Conservation (phyloP, 768 basidiomycete genomes). For the Phaffia tasmanica region DNA sequence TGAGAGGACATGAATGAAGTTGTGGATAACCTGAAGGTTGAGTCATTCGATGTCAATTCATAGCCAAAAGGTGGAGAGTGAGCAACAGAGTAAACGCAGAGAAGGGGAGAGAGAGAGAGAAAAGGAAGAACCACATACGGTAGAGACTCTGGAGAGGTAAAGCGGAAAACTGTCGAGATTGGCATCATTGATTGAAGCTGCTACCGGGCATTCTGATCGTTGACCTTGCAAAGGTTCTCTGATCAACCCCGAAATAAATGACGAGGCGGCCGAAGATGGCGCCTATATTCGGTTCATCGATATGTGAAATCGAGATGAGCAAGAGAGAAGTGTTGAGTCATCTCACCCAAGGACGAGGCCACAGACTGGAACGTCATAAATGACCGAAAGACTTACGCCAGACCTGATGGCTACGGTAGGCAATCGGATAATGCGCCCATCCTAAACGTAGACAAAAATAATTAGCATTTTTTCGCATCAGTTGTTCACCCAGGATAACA, state of each 20-base stretch:
- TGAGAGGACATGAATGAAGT: conserved; percentile 46
- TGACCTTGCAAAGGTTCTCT: conserved; percentile 37
- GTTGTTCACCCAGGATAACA: neutral
- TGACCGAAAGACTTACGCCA: conserved; percentile 28
- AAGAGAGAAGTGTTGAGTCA: neutral
- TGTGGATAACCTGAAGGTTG: conserved; percentile 41
- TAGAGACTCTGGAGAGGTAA: conserved; percentile 48
- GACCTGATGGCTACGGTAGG: conserved; percentile 37
- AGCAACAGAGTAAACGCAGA: neutral
- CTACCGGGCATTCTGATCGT: conserved; percentile 35
- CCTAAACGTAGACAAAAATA: conserved; percentile 28
- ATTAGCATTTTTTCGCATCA: neutral
- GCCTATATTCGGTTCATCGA: neutral
- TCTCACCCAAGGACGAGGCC: neutral
- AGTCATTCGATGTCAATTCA: neutral
- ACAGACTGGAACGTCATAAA: neutral
- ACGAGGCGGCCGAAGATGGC: conserved; percentile 38
- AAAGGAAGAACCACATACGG: conserved; percentile 24
- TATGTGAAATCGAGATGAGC: conserved; percentile 2
- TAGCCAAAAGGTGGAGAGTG: neutral
- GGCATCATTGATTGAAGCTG: conserved; percentile 31
- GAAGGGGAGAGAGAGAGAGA: neutral
- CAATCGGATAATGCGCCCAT: conserved; percentile 36
- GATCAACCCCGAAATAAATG: conserved; percentile 39
- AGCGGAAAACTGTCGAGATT: conserved; percentile 43